Conservation (phyloP, 2,329 filamentous ascomycete species). For the Onygenales sp. region DNA sequence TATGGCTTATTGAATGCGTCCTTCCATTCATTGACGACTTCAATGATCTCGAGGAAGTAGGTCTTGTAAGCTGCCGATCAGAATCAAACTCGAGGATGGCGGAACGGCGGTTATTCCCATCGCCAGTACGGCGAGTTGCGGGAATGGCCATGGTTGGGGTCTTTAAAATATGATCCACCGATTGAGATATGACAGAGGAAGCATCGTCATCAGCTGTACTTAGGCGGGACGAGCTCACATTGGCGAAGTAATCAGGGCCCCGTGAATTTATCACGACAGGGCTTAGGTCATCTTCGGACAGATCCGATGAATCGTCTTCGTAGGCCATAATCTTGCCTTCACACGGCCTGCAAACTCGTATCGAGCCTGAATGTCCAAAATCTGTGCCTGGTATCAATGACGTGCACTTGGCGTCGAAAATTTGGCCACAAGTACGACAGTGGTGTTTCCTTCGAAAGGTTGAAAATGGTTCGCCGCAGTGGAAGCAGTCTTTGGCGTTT, state of each 20-base stretch:
- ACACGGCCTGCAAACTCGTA: slow-evolving; percentile 89
- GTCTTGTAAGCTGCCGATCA: slow-evolving; percentile 67
- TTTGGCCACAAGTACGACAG: slow-evolving; percentile 90
- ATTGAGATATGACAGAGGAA: slow-evolving; percentile 37
- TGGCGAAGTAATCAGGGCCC: slow-evolving; percentile 48
- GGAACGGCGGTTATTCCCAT: slow-evolving; percentile 73
- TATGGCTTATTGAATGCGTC: slow-evolving; percentile 71
- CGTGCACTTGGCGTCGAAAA: slow-evolving; percentile 95
- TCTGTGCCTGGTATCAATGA: slow-evolving; percentile 77
- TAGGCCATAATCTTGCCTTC: slow-evolving; percentile 83
- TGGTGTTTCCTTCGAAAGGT: slow-evolving; percentile 95
- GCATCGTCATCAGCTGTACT: slow-evolving; percentile 38
- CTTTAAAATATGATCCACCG: slow-evolving; percentile 36
- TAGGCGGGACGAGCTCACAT: slow-evolving; percentile 29
- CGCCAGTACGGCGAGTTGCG: slow-evolving; percentile 55
- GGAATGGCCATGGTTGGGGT: slow-evolving; percentile 57
- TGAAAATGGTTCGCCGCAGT: slow-evolving; percentile 81
- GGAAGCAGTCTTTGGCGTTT: slow-evolving; percentile 93
- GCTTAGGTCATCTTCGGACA: slow-evolving; percentile 63
- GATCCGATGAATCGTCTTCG: slow-evolving; percentile 84
- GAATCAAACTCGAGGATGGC: slow-evolving; percentile 84
- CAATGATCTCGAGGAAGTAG: slow-evolving; percentile 84
- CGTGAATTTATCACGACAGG: slow-evolving; percentile 55
- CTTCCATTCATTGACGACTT: slow-evolving; percentile 61
- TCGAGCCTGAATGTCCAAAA: slow-evolving; percentile 74